These are phyloP conservation scores for Eimeria nieschulzi DNA, from an alignment of 169 alveolate species.

Conservation along the genomic window DNA sequence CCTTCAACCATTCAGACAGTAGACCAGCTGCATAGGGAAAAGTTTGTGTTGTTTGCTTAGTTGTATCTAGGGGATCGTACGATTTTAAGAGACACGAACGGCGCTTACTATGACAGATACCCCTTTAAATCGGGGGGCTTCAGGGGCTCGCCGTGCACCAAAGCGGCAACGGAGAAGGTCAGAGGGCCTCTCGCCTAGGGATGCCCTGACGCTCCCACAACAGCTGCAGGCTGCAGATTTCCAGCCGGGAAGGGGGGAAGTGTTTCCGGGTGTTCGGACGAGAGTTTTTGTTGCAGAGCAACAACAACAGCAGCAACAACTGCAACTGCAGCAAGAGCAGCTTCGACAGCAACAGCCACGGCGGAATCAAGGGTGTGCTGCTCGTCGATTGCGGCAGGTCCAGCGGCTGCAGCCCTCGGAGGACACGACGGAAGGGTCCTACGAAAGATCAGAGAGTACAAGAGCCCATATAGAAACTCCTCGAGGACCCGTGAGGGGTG, in stretches of 20 bases:
- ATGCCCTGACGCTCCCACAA: neutral
- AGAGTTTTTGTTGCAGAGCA: conserved; percentile 6
- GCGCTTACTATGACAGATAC: no score
- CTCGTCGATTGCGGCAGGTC: conserved; percentile 22
- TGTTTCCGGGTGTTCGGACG: conserved; percentile 47
- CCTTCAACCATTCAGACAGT: no score
- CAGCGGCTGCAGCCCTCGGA: conserved; percentile 41
- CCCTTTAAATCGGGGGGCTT: conserved; percentile 26
- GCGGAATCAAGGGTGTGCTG: conserved; percentile 21
- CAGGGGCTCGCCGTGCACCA: conserved; percentile 28
- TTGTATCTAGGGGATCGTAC: no score
- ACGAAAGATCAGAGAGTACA: neutral
- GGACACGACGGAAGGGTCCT: neutral
- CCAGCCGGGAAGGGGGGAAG: neutral
- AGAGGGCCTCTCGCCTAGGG: conserved; percentile 44
- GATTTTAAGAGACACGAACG: no score
- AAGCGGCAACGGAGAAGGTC: conserved; percentile 56
- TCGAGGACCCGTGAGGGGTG: neutral
- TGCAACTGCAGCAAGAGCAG: conserved; percentile 22
- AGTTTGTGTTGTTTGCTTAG: neutral
- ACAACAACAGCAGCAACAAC: neutral
- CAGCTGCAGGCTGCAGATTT: conserved; percentile 1
- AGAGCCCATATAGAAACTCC: conserved; percentile 1
- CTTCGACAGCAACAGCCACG: conserved; percentile 36
- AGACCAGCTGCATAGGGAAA: neutral